Base-by-base conservation (phyloP, 306 rosid genomes). In the Cucurbita moschata region DNA sequence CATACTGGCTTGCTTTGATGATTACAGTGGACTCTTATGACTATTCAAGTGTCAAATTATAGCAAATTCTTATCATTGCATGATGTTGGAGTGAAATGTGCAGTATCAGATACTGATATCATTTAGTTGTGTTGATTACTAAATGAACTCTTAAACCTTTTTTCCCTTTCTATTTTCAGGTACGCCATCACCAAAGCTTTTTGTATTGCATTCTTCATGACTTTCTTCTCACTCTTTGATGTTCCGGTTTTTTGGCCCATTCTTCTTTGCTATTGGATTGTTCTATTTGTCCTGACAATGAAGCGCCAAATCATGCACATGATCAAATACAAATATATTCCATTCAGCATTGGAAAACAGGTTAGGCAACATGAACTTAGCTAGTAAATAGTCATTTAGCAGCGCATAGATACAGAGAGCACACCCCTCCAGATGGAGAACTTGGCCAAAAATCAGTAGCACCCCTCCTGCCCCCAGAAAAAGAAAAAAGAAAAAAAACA, bases 191-290 rank as follows among this genome's bases (percentile, higher is more conserved):
- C 89, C 21, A 86, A 88, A 81, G 94, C 89, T 54, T 86, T 88
- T 54, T 77, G 83, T 54, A 76, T 88, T 12, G 90, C 86, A 38
- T 86, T 86, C 76, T 61, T 81, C 50, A 84, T 88, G 89, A 88
- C 94, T 59, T 88, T 86, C 82, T 79, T 88, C 63, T 83, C 90
- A 18, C 57, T 86, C 12, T 82, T 86, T 78, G 87, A 88, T 59
- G 84, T 88, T 75, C 94, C 90, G 14, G 87, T 86, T 78, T 88
- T 88, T 83, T 86, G 90, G 94, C 90, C 94, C 64, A 83, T 86
- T 56, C 85, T 88, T 69, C 85, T 86, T 53, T 84, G 80, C 71
- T 86, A 86, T 79, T 86, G 95, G 91, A 16, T 83, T 72, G 85
- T 85, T 60, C 86, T 86, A 39, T 88, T 88, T 71, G 76, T 79